Evolutionary conservation across 2,329 filamentous ascomycete species (phyloP), one percentile per base, ranked within the genome.

Genomic region (Moelleriella libera): DNA sequence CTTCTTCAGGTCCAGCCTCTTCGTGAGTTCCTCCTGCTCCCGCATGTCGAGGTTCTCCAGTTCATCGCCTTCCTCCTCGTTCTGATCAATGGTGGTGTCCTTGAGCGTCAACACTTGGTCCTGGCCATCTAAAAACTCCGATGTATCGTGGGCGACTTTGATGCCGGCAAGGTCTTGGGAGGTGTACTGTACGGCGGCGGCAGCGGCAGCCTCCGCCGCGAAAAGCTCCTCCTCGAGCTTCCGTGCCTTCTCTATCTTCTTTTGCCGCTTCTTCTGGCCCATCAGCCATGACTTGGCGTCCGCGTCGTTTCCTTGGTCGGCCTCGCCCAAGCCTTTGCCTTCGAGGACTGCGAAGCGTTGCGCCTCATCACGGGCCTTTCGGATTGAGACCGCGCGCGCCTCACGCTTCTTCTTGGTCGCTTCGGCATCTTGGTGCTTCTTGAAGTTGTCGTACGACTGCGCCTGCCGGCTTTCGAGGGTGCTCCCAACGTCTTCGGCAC

Each of bases 101-200:
- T 95, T 96, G n/a, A 98, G 75, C 0, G 90, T 96, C 47, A 98
- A 71, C 32, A 98, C 80, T 60, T 97, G 88, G 50, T 95, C 89
- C 50, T 86, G 82, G 14, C 78, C 83, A 46, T 88, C 87, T 29
- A 86, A 80, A 52, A 98, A 90, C 28, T 85, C 78, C 5, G 78
- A 78, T 49, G 89, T 66, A 61, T 95, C 88, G 62, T 98, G 92
- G 5, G 82, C 89, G 46, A 98, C 90, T 61, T 87, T 92, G 56
- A 98, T 82, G 39, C 90, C 92, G 0, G 88, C 84, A 45, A 97
- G 71, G 60, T 97, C 89, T 51, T 84, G 83, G 4, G 87, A 79
- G 1, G 86, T 89, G 63, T 96, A 94, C 57, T 90, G 64, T 21
- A 72, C 61, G 12, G 68, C 81, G 2, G 80, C 81, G 4, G 76